Percentiles rank a stretch among this genome's conserved stretches.
Evolutionary conservation across 441 rosid genomes (phyloP).

Genomic region (Geranium incanum): DNA sequence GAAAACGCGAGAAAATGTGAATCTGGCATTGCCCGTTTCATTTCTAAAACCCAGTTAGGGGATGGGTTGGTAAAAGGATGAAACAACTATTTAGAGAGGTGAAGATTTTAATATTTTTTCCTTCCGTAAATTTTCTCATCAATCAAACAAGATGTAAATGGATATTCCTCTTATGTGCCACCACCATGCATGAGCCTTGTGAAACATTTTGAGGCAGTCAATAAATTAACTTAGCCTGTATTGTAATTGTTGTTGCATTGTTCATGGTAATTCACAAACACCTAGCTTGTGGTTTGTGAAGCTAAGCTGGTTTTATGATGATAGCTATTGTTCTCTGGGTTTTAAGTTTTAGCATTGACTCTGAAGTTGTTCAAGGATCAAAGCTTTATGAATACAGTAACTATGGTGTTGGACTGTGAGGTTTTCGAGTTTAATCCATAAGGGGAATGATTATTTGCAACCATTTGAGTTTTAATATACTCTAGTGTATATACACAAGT

Average conservation of each 20-base stretch:
- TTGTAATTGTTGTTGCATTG: neutral
- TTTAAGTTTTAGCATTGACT: neutral
- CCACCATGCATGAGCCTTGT: neutral
- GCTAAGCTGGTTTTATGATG: neutral
- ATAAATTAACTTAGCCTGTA: neutral
- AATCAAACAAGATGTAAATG: neutral
- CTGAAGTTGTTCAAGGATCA: neutral
- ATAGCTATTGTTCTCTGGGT: neutral
- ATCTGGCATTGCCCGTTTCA: neutral
- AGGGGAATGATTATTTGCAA: too few relatives aligned
- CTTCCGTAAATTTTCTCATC: neutral
- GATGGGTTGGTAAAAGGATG: neutral
- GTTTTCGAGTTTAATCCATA: neutral
- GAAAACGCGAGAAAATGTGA: conserved; percentile 6
- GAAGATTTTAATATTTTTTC: neutral
- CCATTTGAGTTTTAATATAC: too few relatives aligned
- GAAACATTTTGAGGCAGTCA: neutral
- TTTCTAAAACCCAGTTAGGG: neutral
- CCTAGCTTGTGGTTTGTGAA: neutral
- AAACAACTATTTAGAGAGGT: neutral
- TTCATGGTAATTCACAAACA: neutral
- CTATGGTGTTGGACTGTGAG: neutral
- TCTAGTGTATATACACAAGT: too few relatives aligned
- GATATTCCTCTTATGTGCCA: too few relatives aligned
- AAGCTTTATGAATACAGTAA: neutral